Evolutionary conservation across 2,329 filamentous ascomycete species (phyloP).

Genomic region (Monosporascus sp.): DNA sequence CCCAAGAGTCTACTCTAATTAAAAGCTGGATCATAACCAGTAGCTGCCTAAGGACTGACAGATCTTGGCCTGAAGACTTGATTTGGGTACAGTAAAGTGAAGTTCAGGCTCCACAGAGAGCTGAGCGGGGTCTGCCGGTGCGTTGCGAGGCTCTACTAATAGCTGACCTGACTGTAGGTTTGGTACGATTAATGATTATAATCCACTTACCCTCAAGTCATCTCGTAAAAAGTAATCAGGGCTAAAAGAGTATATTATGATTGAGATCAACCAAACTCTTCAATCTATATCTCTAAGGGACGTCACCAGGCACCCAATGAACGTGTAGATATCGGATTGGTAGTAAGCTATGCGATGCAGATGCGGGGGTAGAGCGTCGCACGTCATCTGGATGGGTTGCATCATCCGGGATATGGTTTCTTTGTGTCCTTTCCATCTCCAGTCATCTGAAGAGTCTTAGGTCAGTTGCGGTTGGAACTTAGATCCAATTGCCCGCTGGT

Average conservation of each 20-base stretch:
- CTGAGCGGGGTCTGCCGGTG: background rate
- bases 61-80: background rate
- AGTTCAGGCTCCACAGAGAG: background rate
- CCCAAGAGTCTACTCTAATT: background rate
- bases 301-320: background rate
- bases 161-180: background rate
- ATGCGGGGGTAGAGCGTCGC: background rate
- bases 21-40: background rate
- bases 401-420: no score
- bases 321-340: background rate
- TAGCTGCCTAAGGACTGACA: no score
- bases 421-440: background rate
- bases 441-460: background rate
- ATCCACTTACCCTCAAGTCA: background rate
- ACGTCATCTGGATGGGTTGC: background rate
- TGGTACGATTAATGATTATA: background rate
- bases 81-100: background rate
- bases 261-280: no score
- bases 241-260: no score
- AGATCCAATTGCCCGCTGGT: slow-evolving; percentile 21
- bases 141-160: background rate
- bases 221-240: background rate
- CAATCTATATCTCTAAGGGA: no score
- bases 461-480: background rate
- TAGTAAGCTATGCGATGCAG: background rate